phyloP scores from a whole-genome alignment of 1,284 basidiomycete species.

The Jaminaea rosea region DNA sequence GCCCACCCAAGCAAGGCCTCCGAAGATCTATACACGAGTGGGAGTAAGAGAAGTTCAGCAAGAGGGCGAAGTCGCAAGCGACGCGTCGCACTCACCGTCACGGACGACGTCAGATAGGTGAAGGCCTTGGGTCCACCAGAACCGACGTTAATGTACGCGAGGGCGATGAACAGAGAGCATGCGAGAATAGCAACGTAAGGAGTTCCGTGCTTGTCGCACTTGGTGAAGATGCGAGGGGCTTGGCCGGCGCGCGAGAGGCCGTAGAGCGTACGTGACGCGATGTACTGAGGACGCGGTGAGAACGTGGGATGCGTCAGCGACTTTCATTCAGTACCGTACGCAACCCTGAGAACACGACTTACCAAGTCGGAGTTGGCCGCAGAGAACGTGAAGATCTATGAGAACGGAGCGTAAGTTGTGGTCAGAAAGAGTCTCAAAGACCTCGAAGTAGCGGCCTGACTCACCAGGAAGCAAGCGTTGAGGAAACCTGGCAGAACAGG shows the following conservation, averaged over 20 bases:
- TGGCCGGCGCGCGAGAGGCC: conserved; percentile 54
- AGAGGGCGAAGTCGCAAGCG: no score
- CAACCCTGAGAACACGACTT: no score
- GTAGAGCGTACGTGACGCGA: conserved; percentile 53
- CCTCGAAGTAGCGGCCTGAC: no score
- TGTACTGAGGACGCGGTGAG: no score
- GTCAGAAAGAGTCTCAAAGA: no score
- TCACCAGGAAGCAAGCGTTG: conserved; percentile 50
- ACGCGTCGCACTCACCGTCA: no score
- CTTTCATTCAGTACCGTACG: not conserved
- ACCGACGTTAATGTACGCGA: conserved; percentile 60
- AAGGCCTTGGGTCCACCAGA: conserved; percentile 52
- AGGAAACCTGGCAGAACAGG: conserved; percentile 58
- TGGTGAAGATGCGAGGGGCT: conserved; percentile 52
- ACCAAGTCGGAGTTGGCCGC: conserved; percentile 51
- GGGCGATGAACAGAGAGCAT: conserved; percentile 56
- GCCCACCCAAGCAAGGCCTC: conserved; percentile 54
- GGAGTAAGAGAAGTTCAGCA: not conserved
- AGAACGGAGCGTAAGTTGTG: no score
- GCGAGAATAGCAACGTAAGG: conserved; percentile 51
- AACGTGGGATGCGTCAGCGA: not conserved
- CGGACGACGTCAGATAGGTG: conserved; percentile 15
- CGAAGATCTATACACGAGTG: no score
- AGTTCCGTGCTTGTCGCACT: conserved; percentile 51
- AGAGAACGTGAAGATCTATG: conserved; percentile 45